Percentiles rank a stretch among this genome's conserved stretches.
Conservation (phyloP, 2,329 filamentous ascomycete species). For the Bisporella sp. region DNA sequence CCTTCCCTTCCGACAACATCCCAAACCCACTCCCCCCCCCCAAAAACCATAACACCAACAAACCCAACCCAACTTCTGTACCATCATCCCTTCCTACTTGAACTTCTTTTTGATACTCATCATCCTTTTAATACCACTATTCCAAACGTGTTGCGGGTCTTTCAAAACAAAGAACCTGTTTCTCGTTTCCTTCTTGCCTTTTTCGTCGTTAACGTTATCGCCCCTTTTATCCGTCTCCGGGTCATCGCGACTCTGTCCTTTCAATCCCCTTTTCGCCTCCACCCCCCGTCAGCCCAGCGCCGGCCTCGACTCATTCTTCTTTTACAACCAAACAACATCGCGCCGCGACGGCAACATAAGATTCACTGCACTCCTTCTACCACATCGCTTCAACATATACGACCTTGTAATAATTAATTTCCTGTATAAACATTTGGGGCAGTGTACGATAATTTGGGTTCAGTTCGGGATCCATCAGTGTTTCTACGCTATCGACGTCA, state of each 20-base stretch:
- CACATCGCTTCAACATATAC: conserved; percentile 10
- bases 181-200: neutral
- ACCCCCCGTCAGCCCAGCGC: neutral
- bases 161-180: neutral
- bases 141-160: too few relatives aligned
- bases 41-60: neutral
- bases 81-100: too few relatives aligned
- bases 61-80: neutral
- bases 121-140: too few relatives aligned
- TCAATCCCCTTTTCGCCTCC: neutral
- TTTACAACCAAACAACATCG: conserved; percentile 1
- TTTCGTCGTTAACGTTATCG: neutral
- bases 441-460: conserved; percentile 3
- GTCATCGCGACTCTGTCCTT: neutral
- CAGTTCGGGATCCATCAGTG: neutral
- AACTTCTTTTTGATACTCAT: too few relatives aligned
- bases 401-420: conserved; percentile 18
- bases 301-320: too few relatives aligned
- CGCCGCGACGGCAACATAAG: conserved; percentile 17
- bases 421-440: conserved; percentile 12
- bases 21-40: neutral
- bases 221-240: neutral
- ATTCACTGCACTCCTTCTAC: conserved; percentile 15
- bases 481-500: conserved; percentile 13
- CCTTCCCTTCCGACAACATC: neutral